These are phyloP conservation scores for Phytophthora crassamura DNA, from an alignment of 352 stramenopile species.

Conservation along the genomic window DNA sequence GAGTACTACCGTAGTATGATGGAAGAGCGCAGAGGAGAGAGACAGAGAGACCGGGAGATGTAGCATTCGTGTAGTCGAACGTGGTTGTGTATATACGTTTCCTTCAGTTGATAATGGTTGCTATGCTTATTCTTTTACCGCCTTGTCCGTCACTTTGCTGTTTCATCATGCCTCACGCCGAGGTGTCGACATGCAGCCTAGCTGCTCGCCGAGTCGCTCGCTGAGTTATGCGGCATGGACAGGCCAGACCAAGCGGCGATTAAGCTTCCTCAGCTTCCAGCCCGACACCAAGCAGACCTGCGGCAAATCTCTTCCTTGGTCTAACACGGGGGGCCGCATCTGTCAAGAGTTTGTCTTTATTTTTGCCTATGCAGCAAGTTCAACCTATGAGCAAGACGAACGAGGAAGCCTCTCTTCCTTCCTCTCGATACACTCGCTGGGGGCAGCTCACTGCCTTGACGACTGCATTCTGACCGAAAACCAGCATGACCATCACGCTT, in stretches of 20 bases:
- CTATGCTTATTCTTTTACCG: conserved; percentile 13
- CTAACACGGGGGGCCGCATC: not conserved
- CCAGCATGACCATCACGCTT: conserved; percentile 19
- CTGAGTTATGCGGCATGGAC: conserved; percentile 11
- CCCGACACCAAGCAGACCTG: not conserved
- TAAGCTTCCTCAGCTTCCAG: not conserved
- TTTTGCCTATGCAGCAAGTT: conserved; percentile 32
- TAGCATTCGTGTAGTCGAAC: conserved; percentile 29
- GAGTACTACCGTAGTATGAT: conserved; percentile 4
- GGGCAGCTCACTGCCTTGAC: not conserved
- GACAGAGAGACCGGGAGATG: not conserved
- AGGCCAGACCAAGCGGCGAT: not conserved
- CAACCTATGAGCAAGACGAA: conserved; percentile 10
- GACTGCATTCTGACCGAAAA: conserved; percentile 1
- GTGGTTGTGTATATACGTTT: conserved; percentile 24
- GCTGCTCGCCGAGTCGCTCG: conserved; percentile 7
- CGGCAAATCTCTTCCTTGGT: not conserved
- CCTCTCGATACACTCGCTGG: not conserved
- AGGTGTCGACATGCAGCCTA: conserved; percentile 15
- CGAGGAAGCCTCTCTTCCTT: not conserved
- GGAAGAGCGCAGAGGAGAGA: conserved; percentile 6
- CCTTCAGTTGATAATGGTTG: conserved; percentile 17
- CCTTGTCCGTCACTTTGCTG: conserved; percentile 13
- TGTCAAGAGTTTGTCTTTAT: conserved; percentile 36
- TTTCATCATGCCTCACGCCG: conserved; percentile 2